Base-by-base conservation (phyloP, 495 filamentous ascomycete species). In the Thermochaetoides thermophila region DNA sequence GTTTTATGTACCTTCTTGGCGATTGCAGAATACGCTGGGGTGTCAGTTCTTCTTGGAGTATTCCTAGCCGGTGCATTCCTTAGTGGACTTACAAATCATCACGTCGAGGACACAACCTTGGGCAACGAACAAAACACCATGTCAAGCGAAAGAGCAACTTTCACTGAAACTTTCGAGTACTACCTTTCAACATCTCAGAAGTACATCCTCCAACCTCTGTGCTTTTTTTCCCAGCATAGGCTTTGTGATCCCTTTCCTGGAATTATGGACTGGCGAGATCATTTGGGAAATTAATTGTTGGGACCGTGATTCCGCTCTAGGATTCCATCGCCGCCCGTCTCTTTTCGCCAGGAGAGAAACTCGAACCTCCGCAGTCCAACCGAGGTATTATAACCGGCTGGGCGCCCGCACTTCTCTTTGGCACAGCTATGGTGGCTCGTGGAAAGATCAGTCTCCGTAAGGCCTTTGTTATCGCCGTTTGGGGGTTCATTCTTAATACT, bases 171-270 rank as follows among this genome's bases (percentile, higher is more conserved):
- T 5, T 84, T 74, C 42, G 60, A 68, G 16, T 40, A 46, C 6
- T 83, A 79, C 49, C 76, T 71, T 39, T 45, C 51, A 3, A 45
- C 58, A 26, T 50, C 64, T 0, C 60, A 73, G 7, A 36, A 55
- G 6, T 60, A 59, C 16, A 61, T 85, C 2, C 55, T 89, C 0
- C 69, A 71, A 16, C 79, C 82, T 0, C 66, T 84, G n/a, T n/a
- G n/a, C n/a, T 30, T 87, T 89, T 57, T 91, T 89, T 42, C 74
- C 79, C 13, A 82, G 76, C 0, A 78, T 86, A 24, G 80, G 82
- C 1, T 85, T 87, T 43, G 73, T 79, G 0, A 78, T 91, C 13
- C 80, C 82, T 0, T 76, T 87, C 22, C 66, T 69, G 1, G 50
- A 73, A 9, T 73, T 89, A 61, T 87, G 84, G 47, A 43, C 45